Evolutionary conservation across 768 basidiomycete species (phyloP), one percentile per base, ranked within the genome.

Genomic region (Coprinopsis cinerea): DNA sequence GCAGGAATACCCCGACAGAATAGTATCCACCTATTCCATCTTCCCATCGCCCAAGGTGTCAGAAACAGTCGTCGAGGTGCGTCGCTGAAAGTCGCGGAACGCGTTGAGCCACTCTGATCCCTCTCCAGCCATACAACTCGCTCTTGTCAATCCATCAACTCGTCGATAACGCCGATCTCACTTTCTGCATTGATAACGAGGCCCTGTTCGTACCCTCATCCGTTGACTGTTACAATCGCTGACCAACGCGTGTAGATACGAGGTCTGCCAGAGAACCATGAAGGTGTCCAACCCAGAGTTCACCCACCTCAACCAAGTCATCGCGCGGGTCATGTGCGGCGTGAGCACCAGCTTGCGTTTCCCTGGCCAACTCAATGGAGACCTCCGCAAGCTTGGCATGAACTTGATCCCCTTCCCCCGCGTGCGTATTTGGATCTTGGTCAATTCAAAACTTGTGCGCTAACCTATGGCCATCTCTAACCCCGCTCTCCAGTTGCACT

Each of bases 351-450:
- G 88, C 58, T 71, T 94, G 51, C 85, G 92, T 34, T 92, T 94
- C 75, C 90, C 92, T n/a, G 92, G 92, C 25, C 92, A 93, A 64
- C 70, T 94, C 49, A 94, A 94, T 60, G 90, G 89, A 39, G 92
- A 94, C 60, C 71, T 94, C 28, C 81, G 92, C 48, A 94, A 94
- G 64, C 78, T 98, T 39, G 89, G 81, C 42, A 85, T 95, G 80
- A 98, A 98, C 67, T 77, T 97, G 46, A 76, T 98, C 53, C 95
- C 95, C 0, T 99, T 98, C 78, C 95, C 95, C 57, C 92, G 93
- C 52, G 87, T 88, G 65, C 46, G 80, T 67, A 17, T 4, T 51
- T 35, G 49, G 23, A 14, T 39, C 18, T 17, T 24, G 14, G 28
- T 18, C 42, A 25, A 30, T 14, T 3, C 13, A 30, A 11, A 18